phyloP scores from a whole-genome alignment of 2,329 filamentous ascomycete genomes.

The Fusarium burgessii region DNA sequence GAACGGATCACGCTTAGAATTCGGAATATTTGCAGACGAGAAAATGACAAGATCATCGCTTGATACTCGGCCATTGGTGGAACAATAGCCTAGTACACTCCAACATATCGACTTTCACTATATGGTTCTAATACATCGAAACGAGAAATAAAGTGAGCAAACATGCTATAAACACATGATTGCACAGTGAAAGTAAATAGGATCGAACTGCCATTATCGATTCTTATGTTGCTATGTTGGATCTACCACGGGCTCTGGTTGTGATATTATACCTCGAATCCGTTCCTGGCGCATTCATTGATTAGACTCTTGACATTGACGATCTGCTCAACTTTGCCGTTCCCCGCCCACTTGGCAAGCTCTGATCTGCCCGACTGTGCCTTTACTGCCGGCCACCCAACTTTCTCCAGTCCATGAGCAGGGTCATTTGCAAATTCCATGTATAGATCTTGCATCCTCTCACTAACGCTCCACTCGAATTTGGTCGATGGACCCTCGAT shows the following conservation, averaged over 20 bases:
- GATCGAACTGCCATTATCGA: neutral
- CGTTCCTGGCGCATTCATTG: constrained; percentile 16
- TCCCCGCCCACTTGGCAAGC: constrained; percentile 19
- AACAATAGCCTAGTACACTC: neutral
- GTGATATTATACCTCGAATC: neutral
- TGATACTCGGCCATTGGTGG: constrained; percentile 5
- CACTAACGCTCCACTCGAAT: constrained; percentile 25
- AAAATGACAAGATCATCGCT: neutral
- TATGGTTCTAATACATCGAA: too few relatives aligned
- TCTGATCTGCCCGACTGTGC: neutral
- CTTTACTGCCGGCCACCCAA: constrained; percentile 5
- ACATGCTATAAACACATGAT: neutral
- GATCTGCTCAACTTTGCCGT: constrained; percentile 15
- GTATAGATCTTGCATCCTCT: constrained; percentile 36
- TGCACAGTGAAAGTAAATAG: neutral
- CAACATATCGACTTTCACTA: neutral
- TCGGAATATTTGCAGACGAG: neutral
- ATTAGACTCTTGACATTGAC: neutral
- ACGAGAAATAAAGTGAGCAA: neutral
- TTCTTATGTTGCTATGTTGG: fast-evolving
- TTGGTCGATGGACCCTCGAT: constrained; percentile 13
- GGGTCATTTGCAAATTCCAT: constrained; percentile 28
- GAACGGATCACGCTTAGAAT: too few relatives aligned
- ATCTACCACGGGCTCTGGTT: fast-evolving
- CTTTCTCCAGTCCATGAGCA: neutral